Evolutionary conservation across 768 basidiomycete species (phyloP).

Genomic region (Serendipita vermifera): DNA sequence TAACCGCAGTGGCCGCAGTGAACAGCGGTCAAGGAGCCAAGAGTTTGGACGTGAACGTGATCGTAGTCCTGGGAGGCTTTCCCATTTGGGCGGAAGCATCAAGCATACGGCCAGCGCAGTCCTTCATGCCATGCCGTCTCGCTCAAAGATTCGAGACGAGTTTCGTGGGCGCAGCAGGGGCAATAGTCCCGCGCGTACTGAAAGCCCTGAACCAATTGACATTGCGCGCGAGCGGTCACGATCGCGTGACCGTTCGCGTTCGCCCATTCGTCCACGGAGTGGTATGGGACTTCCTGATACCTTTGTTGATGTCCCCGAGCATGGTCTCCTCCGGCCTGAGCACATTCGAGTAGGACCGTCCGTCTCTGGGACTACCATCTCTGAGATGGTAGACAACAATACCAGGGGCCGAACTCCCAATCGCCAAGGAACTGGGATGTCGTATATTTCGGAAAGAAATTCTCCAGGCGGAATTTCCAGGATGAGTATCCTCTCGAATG

Average conservation of each 20-base stretch:
- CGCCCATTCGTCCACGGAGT: neutral
- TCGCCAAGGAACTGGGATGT: neutral
- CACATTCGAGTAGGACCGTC: conserved; percentile 7
- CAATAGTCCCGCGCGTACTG: neutral
- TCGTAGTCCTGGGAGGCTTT: neutral
- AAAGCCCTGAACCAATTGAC: neutral
- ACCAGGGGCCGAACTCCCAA: neutral
- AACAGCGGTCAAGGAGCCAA: neutral
- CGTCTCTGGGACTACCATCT: neutral
- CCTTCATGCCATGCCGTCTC: neutral
- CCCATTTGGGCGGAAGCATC: neutral
- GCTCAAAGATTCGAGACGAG: neutral
- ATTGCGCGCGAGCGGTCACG: neutral
- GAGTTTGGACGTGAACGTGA: neutral
- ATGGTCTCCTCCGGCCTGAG: neutral
- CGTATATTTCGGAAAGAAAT: neutral
- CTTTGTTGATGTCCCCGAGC: no score
- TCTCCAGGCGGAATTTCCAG: neutral
- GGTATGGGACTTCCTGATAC: no score
- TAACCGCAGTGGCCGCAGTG: neutral
- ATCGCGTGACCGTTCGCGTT: neutral
- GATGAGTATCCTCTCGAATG: neutral
- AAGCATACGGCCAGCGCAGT: conserved; percentile 4
- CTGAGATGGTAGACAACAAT: neutral
- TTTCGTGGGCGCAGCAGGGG: neutral